Evolutionary conservation across 345 rosid species (phyloP), one percentile per base, ranked within the genome.

Genomic region (Psidium guajava): DNA sequence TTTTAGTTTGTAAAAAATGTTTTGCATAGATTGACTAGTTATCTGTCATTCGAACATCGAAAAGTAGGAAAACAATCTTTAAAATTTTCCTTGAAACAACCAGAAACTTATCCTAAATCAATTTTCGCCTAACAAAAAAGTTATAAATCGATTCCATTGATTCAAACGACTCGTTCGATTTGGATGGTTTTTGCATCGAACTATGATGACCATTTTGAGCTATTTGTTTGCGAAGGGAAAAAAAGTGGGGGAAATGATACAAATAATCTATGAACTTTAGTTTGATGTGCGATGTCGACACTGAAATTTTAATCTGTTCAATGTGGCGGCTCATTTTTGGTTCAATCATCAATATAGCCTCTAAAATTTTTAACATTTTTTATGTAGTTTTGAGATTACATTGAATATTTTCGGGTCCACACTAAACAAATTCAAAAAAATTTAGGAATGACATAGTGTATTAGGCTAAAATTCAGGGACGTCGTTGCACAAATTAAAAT

Each of bases 391-490:
- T 15, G 0, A 8, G 0, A 18, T 6, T 14, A 14, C 18, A 28
- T 15, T 14, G 11, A 28, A 28, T 8, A 61, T 27, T 3, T 57
- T 25, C 12, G 11, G 0, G 0, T 25, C 0, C 6, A 4, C 2
- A 5, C n/a, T 58, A 0, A 58, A 58, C 2, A 25, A 24, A 56
- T 25, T 42, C 4, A 42, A 25, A 57, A 58, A 25, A 0, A 42
- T 57, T 25, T 57, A 57, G 1, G 1, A 6, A 57, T 0, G 5
- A 25, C 15, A 25, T 11, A 11, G 2, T 1, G 1, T 2, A 0
- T 2, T 0, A 1, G 8, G 1, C 0, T 14, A 25, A 57, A 57
- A 25, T 57, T 57, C 6, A 25, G 0, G 0, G 6, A 25, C 12
- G 6, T 24, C 1, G 21, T 57, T 57, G 1, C 1, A 58, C 0